Conservation (phyloP, 768 basidiomycete species). For the Tubosaeta sp. region DNA sequence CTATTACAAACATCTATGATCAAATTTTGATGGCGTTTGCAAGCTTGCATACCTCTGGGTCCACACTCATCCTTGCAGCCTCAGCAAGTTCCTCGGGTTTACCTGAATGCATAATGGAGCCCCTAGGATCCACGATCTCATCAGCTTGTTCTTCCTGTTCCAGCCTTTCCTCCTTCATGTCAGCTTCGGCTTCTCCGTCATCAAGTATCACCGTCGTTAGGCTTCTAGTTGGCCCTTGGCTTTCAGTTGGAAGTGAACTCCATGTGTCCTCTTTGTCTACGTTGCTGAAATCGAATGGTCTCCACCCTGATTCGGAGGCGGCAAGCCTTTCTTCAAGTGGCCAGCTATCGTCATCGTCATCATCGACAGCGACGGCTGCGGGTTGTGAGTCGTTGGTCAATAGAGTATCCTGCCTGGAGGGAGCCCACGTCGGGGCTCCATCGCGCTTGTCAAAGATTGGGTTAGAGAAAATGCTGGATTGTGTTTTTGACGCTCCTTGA, state of each 20-base stretch:
- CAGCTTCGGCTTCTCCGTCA: constrained; percentile 12
- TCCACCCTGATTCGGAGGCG: constrained; percentile 54
- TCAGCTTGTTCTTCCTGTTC: constrained; percentile 15
- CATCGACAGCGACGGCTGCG: constrained; percentile 19
- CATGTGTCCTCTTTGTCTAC: constrained; percentile 71
- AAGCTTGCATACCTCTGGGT: constrained; percentile 34
- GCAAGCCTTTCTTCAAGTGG: constrained; percentile 63
- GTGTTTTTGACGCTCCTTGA: constrained; percentile 29
- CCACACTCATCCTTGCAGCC: constrained; percentile 34
- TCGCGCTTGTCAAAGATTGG: constrained; percentile 46
- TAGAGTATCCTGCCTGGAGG: constrained; percentile 58
- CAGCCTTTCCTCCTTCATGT: constrained; percentile 7
- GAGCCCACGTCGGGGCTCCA: constrained; percentile 49
- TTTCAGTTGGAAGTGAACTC: constrained; percentile 65
- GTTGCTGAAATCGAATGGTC: constrained; percentile 46
- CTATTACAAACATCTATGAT: constrained; percentile 15
- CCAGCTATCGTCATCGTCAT: constrained; percentile 69
- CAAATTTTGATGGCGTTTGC: background rate
- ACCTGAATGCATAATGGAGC: constrained; percentile 25
- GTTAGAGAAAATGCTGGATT: constrained; percentile 51
- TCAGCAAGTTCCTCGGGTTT: constrained; percentile 40
- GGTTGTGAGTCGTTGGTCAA: constrained; percentile 34
- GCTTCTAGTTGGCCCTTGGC: constrained; percentile 36
- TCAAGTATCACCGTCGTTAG: constrained; percentile 11
- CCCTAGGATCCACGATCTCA: constrained; percentile 36